A percentile compares a stretch with the other conserved stretches of the same genome.
Conservation (phyloP, 148 eudicot species). For the Vaccinium vitisidaea region DNA sequence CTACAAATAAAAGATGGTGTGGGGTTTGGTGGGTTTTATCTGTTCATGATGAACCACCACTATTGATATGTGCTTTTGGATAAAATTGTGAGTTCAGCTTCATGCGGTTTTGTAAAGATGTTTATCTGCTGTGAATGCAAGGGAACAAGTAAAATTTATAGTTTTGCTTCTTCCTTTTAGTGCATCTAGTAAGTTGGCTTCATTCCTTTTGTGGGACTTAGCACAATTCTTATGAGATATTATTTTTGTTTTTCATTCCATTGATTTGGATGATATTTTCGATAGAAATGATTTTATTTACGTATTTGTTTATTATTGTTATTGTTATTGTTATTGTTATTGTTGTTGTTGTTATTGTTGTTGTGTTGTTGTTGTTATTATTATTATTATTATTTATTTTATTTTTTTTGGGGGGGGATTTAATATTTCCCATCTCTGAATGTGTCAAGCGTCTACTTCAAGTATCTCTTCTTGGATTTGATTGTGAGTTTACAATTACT, state of each 20-base stretch:
- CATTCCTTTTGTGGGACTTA: neutral
- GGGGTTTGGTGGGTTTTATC: neutral
- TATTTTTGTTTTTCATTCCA: neutral
- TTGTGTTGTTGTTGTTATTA: no score
- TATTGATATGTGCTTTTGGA: neutral
- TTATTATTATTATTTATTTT: no score
- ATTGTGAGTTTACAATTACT: neutral
- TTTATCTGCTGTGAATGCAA: neutral
- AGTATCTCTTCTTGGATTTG: slow-evolving; percentile 2
- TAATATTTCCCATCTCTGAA: neutral
- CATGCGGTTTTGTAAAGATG: neutral
- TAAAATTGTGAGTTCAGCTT: neutral
- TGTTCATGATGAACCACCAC: neutral
- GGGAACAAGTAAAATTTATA: neutral
- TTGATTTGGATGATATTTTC: neutral
- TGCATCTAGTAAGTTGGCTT: neutral
- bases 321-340: no score
- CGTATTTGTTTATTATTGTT: neutral
- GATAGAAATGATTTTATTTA: neutral
- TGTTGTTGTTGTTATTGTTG: no score
- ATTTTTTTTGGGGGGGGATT: neutral
- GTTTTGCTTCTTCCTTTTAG: neutral
- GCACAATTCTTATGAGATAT: neutral
- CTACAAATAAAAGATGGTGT: neutral
- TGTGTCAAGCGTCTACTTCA: neutral